Conservation (phyloP, 2,329 filamentous ascomycete species). For the Hymenoscyphus infarciens region DNA sequence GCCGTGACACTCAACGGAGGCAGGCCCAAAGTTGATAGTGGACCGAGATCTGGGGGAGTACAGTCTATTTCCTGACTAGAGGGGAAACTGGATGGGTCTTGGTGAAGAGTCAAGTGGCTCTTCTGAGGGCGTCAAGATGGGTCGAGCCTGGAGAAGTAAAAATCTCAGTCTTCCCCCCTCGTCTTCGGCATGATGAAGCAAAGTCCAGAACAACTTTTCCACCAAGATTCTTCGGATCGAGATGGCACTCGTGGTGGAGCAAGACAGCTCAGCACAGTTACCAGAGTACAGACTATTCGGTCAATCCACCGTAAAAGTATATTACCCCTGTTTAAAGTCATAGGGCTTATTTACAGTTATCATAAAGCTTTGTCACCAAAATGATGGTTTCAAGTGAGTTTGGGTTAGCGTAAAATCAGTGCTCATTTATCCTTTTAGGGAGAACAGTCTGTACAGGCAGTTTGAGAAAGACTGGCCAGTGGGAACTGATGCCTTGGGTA, state of each 20-base stretch:
- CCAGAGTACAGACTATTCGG: no score
- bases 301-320: no score
- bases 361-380: no score
- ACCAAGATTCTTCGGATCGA: background rate
- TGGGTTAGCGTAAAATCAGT: no score
- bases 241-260: background rate
- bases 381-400: no score
- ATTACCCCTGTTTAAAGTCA: no score
- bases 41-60: slow-evolving; percentile 4
- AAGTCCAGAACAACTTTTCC: background rate
- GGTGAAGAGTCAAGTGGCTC: background rate
- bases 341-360: no score
- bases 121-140: no score
- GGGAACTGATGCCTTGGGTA: no score
- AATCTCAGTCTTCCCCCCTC: background rate
- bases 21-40: background rate
- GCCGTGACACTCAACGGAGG: background rate
- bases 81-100: background rate
- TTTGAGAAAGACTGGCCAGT: no score
- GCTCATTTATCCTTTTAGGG: no score
- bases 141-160: background rate
- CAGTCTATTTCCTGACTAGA: background rate
- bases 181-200: background rate
- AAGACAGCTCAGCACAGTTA: background rate
- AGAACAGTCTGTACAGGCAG: no score